Base-by-base conservation (phyloP, 768 basidiomycete species). In the Lactarius trivialis region DNA sequence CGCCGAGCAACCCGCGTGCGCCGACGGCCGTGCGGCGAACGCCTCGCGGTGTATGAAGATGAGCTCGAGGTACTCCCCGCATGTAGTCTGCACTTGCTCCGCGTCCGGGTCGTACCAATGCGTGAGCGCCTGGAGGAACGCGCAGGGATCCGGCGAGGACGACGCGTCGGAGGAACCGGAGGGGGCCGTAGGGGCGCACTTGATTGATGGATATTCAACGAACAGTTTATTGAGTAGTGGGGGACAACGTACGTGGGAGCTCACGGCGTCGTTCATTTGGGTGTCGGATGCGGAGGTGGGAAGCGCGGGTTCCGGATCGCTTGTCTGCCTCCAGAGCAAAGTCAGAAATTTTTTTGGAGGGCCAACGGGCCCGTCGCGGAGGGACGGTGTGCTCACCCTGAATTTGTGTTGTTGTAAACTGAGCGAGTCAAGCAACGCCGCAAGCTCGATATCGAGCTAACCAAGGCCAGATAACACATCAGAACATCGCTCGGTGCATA, bases 41-140 rank as follows among this genome's bases (percentile, higher is more conserved):
- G 86, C 81, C 70, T 86, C 83, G 70, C 89, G 87, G 75, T 91
- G 89, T 0, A 84, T 83, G 73, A 89, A 88, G 68, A 91, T 85
- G 56, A 81, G 78, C 70, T 91, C 89, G 73, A 91, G 81, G 70
- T 89, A 91, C 61, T 82, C 87, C 68, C 88, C 88, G 74, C 81
- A 79, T 52, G 85, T 86, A 59, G 85, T 89, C 67, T 73, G 72
- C 61, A 77, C 74, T 8, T 61, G 68, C 53, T 65, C 71, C 60
- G 70, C 60, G 12, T 67, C 68, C 63, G 71, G 62, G 60, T 65
- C 65, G 66, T 65, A 67, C 7, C 52, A 60, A 26, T 33, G 69
- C 55, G 64, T 70, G 51, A 74, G 63, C 34, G 69, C 63, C 60
- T 70, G 70, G 45, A 75, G 70, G 61, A 73, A 69, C 21, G 68